These are phyloP conservation scores for Taiozyma sp. DNA, from an alignment of 1,139 yeast species.

Conservation along the genomic window DNA sequence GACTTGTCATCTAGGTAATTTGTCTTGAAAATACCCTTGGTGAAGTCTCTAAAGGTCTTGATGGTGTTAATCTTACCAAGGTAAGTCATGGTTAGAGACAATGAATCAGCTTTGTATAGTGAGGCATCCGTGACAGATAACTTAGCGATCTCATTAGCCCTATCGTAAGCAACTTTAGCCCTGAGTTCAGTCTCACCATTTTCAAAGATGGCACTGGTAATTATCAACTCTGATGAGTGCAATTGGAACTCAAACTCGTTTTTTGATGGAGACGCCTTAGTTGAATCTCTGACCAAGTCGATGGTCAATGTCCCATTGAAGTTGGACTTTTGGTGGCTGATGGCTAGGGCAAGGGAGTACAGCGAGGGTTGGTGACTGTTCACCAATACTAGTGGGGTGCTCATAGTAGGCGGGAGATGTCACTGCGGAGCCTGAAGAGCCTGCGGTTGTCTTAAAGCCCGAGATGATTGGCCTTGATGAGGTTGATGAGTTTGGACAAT, in stretches of 20 bases:
- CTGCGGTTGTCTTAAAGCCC: background rate
- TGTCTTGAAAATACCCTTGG: constrained; percentile 66
- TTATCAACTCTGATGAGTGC: constrained; percentile 39
- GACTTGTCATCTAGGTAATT: constrained; percentile 48
- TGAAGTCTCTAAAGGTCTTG: constrained; percentile 50
- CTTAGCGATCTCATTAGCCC: constrained; percentile 33
- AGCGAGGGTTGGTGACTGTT: constrained; percentile 31
- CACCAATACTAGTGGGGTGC: background rate
- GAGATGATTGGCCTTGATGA: background rate
- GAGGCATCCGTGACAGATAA: constrained; percentile 15
- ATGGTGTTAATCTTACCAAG: constrained; percentile 55
- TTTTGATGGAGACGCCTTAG: constrained; percentile 4
- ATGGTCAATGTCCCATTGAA: constrained; percentile 44
- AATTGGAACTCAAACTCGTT: constrained; percentile 31
- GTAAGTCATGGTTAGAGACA: constrained; percentile 28
- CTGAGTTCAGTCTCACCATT: constrained; percentile 22
- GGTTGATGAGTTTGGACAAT: background rate
- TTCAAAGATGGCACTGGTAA: constrained; percentile 28
- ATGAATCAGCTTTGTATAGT: constrained; percentile 11
- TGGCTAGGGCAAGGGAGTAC: constrained; percentile 38
- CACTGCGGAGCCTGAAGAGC: background rate
- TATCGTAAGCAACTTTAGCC: constrained; percentile 35
- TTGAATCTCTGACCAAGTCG: constrained; percentile 27
- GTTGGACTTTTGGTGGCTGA: constrained; percentile 51
- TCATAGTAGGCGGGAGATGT: background rate